Evolutionary conservation across 2,329 filamentous ascomycete species (phyloP), one percentile per base, ranked within the genome.

Genomic region (Epicoccum sorghinum): DNA sequence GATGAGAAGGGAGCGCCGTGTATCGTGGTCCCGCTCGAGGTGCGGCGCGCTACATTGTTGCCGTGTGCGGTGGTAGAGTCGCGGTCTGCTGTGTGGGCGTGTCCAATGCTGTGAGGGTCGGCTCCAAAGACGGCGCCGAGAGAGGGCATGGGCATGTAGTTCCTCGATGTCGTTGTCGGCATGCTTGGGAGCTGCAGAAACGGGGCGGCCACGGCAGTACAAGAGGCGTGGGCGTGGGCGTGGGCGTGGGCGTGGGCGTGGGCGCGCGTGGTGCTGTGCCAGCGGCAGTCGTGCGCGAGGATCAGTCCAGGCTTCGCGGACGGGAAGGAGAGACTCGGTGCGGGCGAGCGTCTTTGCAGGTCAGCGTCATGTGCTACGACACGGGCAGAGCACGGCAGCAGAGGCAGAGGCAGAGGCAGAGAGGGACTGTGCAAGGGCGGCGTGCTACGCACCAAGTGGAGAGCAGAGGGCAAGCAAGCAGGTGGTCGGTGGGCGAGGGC

Each of bases 101-200:
- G 62, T 77, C 76, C 75, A 72, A 49, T 77, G 74, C 54, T 78
- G 51, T 64, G 69, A 22, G 77, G 70, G 68, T 88, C 85, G 62
- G 88, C 80, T 71, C 87, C 86, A 78, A 88, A 89, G 52, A 90
- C 87, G 52, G 88, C 87, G 87, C 89, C 89, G 67, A 90, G 89
- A 22, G 88, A 86, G 70, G 88, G 88, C 80, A 90, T 87, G 71
- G 78, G 78, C 74, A 67, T 67, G 58, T 71, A 69, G 9, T 70
- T 61, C 48, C 70, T 64, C 49, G 74, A 51, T 36, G 52, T 51
- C 61, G 61, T 71, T 39, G 74, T 68, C 49, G 73, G 70, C 75
- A 77, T 77, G 58, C 66, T 76, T 63, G 66, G 57, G 37, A 18
- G 52, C 32, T 25, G 45, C 23, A 36, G 35, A 9, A 40, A 14